Conservation (phyloP, 208 protist genomes). For the Leptomonas pyrrhocoris region DNA sequence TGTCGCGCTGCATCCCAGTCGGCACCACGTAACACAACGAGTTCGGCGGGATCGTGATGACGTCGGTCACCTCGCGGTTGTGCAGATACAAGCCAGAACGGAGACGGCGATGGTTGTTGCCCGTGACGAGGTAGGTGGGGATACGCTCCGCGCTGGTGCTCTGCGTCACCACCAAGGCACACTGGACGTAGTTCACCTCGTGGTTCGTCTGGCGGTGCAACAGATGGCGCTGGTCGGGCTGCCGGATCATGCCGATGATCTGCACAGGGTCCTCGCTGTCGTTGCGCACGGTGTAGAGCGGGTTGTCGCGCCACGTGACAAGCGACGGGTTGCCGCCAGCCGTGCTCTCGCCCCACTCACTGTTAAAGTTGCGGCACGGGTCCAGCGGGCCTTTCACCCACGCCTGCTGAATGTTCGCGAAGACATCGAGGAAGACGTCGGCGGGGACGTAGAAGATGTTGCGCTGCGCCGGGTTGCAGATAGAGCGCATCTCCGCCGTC, state of each 20-base stretch:
- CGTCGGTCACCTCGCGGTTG: constrained; percentile 66
- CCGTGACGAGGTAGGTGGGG: constrained; percentile 77
- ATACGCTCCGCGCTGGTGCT: constrained; percentile 44
- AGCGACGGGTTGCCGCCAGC: constrained; percentile 66
- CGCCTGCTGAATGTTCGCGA: constrained; percentile 54
- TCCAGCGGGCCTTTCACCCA: constrained; percentile 41
- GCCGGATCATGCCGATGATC: constrained; percentile 74
- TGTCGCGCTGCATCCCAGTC: constrained; percentile 65
- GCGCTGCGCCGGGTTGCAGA: constrained; percentile 44
- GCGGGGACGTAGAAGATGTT: constrained; percentile 76
- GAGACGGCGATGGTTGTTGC: constrained; percentile 79
- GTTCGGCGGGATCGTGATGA: constrained; percentile 64
- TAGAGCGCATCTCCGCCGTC: constrained; percentile 45
- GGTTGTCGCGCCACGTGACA: constrained; percentile 74
- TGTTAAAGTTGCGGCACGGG: constrained; percentile 65
- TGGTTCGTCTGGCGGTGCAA: constrained; percentile 65
- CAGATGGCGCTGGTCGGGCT: constrained; percentile 79
- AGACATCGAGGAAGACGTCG: constrained; percentile 50
- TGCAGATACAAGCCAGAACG: constrained; percentile 68
- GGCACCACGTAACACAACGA: constrained; percentile 84
- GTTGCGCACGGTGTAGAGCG: constrained; percentile 67
- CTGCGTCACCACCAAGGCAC: constrained; percentile 55
- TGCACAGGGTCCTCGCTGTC: constrained; percentile 51
- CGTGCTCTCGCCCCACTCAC: constrained; percentile 70
- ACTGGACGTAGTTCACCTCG: constrained; percentile 79